Conservation (phyloP, 495 filamentous ascomycete genomes). For the Hypoxylon trugodes region DNA sequence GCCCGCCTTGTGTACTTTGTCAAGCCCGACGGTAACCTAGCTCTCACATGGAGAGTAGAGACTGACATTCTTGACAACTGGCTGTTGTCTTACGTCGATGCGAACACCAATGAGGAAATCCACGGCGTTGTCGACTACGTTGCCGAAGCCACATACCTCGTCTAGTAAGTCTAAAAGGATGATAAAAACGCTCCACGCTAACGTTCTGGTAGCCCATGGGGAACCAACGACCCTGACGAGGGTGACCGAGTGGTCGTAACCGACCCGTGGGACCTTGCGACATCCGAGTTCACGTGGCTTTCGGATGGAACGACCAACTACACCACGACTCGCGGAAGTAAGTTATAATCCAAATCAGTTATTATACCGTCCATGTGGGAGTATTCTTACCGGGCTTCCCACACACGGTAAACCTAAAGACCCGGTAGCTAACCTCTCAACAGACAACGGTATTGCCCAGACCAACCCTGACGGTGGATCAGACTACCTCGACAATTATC, state of each 20-base stretch:
- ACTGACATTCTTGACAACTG: conserved; percentile 60
- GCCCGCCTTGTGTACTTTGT: conserved; percentile 57
- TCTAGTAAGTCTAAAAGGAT: conserved; percentile 42
- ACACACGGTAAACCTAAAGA: background rate
- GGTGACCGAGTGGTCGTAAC: conserved; percentile 46
- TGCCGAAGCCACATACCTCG: conserved; percentile 56
- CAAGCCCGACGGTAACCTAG: conserved; percentile 50
- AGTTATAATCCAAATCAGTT: conserved; percentile 11
- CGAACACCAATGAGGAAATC: conserved; percentile 48
- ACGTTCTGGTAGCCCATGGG: conserved; percentile 47
- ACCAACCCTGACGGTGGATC: conserved; percentile 51
- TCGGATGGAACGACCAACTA: conserved; percentile 49
- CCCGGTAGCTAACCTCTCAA: conserved; percentile 12
- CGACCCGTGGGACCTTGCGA: conserved; percentile 49
- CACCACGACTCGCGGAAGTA: conserved; percentile 55
- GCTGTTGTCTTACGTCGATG: conserved; percentile 60
- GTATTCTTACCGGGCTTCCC: no score
- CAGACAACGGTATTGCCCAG: conserved; percentile 58
- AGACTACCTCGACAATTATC: conserved; percentile 52
- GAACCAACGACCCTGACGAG: conserved; percentile 57
- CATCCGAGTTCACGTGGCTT: conserved; percentile 57
- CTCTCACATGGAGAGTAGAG: conserved; percentile 59
- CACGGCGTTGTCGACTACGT: conserved; percentile 58
- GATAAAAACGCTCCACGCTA: conserved; percentile 23
- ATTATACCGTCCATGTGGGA: background rate